These are phyloP conservation scores for Phaffomyces antillensis DNA, from an alignment of 805 yeast species.

Conservation along the genomic window DNA sequence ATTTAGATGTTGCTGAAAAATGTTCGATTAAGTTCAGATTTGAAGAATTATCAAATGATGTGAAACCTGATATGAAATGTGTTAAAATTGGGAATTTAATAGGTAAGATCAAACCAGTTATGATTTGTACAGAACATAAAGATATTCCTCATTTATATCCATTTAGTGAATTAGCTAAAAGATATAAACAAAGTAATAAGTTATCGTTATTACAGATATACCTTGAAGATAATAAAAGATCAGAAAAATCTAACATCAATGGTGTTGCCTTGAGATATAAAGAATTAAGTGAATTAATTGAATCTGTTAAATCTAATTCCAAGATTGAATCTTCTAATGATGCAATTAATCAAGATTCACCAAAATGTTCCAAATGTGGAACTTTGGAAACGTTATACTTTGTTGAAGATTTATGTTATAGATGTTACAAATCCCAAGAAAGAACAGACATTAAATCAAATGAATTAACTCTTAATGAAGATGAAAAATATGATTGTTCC, in stretches of 20 bases:
- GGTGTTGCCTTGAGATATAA: constrained; percentile 35
- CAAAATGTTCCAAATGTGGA: constrained; percentile 3
- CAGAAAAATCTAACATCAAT: constrained; percentile 10
- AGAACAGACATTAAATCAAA: not conserved
- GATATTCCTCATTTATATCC: constrained; percentile 15
- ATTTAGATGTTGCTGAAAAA: constrained; percentile 27
- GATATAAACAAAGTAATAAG: constrained; percentile 8
- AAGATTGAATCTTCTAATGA: not conserved
- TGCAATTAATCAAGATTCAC: not conserved
- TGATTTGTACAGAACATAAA: constrained; percentile 37
- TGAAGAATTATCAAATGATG: not conserved
- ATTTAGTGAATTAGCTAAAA: constrained; percentile 17
- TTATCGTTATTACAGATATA: constrained; percentile 14
- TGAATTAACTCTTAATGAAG: not conserved
- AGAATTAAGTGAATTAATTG: constrained; percentile 23
- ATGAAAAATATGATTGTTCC: not conserved
- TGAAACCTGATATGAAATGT: constrained; percentile 18
- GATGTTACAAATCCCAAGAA: constrained; percentile 3
- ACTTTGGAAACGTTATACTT: constrained; percentile 13
- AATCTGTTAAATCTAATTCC: not conserved
- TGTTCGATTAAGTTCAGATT: constrained; percentile 45
- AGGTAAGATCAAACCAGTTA: constrained; percentile 38
- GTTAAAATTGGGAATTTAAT: constrained; percentile 15
- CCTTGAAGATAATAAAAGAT: constrained; percentile 16
- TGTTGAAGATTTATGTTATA: constrained; percentile 11